Conservation (phyloP, 1,284 basidiomycete genomes). For the Anthracocystis walkeri region DNA sequence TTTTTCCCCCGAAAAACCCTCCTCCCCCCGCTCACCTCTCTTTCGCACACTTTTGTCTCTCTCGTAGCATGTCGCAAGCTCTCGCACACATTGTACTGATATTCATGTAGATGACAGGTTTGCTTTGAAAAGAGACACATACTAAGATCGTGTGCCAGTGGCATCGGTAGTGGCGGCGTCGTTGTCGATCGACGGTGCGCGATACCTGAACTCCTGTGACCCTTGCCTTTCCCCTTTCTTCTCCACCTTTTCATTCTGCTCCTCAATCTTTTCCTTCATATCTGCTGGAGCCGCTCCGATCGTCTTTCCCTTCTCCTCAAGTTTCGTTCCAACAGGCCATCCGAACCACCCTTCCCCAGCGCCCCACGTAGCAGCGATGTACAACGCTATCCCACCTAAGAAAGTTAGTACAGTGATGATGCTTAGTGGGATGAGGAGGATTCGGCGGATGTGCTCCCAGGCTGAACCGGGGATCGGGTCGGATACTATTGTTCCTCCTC, state of each 20-base stretch:
- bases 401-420: conserved; percentile 18
- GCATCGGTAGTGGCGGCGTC: no score
- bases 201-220: conserved; percentile 7
- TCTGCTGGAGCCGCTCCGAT: neutral
- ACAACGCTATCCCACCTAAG: conserved; percentile 11
- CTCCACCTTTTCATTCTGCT: neutral
- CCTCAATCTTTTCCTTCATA: neutral
- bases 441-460: conserved; percentile 20
- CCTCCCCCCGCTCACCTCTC: no score
- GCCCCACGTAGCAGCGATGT: conserved; percentile 26
- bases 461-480: conserved; percentile 19
- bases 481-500: conserved; percentile 2
- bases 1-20: neutral
- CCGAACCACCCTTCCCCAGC: conserved; percentile 34
- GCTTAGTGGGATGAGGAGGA: conserved; percentile 20
- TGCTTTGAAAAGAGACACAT: no score
- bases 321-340: neutral
- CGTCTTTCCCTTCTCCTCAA: neutral
- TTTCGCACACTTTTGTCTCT: no score
- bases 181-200: conserved; percentile 9
- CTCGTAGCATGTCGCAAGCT: no score
- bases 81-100: no score
- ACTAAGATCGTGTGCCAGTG: no score
- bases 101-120: no score
- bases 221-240: neutral